These are phyloP conservation scores for Myxozyma melibiosi DNA, from an alignment of 805 yeast genomes.

Conservation along the genomic window DNA sequence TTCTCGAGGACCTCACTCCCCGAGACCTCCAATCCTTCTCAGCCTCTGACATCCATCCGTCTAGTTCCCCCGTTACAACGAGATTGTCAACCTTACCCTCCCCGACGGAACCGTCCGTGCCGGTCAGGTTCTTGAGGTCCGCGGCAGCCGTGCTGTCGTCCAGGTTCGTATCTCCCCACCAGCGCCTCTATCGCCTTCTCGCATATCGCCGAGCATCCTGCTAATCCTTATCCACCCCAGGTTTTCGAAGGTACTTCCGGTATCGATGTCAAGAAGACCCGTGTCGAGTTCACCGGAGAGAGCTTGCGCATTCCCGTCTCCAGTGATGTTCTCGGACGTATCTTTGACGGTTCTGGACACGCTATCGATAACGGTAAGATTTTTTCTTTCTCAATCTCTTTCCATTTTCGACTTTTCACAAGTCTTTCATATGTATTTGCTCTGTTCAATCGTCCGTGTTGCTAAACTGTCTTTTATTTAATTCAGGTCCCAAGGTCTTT, in stretches of 20 bases:
- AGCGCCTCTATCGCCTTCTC: background rate
- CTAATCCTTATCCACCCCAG: background rate
- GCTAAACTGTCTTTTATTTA: background rate
- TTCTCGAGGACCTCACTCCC: background rate
- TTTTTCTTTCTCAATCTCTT: background rate
- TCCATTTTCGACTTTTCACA: no score
- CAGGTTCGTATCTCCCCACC: conserved; percentile 50
- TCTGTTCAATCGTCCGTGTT: no score
- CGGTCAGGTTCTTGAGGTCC: conserved; percentile 97
- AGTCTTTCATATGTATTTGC: no score
- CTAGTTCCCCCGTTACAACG: conserved; percentile 82
- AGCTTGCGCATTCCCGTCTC: conserved; percentile 91
- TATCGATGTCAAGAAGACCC: conserved; percentile 95
- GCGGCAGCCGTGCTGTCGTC: conserved; percentile 95
- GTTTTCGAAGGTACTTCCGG: conserved; percentile 99
- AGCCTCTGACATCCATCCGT: background rate
- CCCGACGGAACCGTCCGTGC: conserved; percentile 95
- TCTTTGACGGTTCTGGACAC: conserved; percentile 98
- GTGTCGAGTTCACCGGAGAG: conserved; percentile 96
- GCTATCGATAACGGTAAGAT: conserved; percentile 74
- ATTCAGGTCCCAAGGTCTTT: conserved; percentile 90
- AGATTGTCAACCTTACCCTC: conserved; percentile 92
- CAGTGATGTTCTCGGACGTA: conserved; percentile 96
- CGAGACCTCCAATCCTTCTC: background rate
- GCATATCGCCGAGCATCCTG: background rate